Conservation (phyloP, 306 rosid genomes). For the Quercus gilva region DNA sequence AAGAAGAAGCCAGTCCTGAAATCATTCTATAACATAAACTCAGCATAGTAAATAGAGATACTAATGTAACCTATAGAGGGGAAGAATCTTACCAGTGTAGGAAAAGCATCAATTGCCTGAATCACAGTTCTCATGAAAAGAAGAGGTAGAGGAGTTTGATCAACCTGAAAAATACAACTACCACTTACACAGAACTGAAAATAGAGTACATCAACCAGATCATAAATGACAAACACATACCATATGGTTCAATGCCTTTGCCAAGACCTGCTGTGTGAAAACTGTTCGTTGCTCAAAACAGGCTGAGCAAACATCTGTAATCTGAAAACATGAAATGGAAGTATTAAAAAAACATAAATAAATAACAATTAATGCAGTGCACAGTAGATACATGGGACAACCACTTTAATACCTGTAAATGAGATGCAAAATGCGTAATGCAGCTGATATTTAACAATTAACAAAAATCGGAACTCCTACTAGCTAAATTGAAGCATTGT, state of each 20-base stretch:
- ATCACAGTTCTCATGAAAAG: slow-evolving; percentile 99
- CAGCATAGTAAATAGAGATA: background rate
- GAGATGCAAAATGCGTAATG: background rate
- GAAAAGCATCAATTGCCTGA: slow-evolving; percentile 98
- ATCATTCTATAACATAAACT: background rate
- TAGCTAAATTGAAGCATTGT: background rate
- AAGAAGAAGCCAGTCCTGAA: background rate
- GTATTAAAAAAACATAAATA: background rate
- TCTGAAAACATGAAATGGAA: slow-evolving; percentile 56
- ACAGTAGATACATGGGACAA: background rate
- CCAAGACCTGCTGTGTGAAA: slow-evolving; percentile 97
- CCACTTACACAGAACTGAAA: background rate
- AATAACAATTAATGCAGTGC: background rate
- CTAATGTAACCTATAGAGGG: background rate
- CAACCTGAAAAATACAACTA: slow-evolving; percentile 57
- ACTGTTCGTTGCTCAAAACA: slow-evolving; percentile 99
- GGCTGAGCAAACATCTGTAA: slow-evolving; percentile 94
- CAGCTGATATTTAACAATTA: slow-evolving; percentile 9
- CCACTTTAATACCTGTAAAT: background rate
- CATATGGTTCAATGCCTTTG: slow-evolving; percentile 93
- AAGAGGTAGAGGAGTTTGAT: slow-evolving; percentile 92
- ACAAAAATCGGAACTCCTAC: slow-evolving; percentile 6
- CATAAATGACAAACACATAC: slow-evolving; percentile 30
- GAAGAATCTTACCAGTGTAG: slow-evolving; percentile 60
- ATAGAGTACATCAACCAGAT: slow-evolving; percentile 1